Base-by-base conservation (phyloP, 441 rosid species). In the Geranium incanum region DNA sequence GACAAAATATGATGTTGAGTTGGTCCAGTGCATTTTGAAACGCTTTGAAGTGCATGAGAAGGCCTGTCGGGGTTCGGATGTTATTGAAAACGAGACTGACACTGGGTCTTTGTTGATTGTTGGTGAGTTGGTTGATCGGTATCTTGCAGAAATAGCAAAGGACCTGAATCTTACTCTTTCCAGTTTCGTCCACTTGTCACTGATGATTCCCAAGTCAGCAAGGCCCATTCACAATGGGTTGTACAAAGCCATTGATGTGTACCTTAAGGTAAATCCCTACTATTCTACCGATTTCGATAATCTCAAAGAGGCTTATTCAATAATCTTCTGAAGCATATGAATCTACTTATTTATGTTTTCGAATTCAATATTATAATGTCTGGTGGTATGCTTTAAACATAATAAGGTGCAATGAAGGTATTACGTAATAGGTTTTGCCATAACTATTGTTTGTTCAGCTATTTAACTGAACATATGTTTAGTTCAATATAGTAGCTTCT, bases 221-320 rank as follows among this genome's bases (percentile, higher is more conserved):
- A 86, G 98, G 71, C 90, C 88, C n/a, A 75, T 83, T 74, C 94
- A 94, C 67, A 97, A 94, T 68, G 88, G 86, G 55, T 78, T 94
- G n/a, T 94, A 94, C 86, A 88, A 84, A 76, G 97, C 98, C 78
- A 82, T 94, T 66, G 97, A 90, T 73, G 37, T 72, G 70, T 94
- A 83, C 87, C 84, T 94, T 70, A 89, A 87, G 95, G 98, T 92
- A 85, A 4, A 19, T 1, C 74, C 74, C 39, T 70, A 33, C 18
- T 6, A 64, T 15, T 48, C 19, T 16, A 23, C 36, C 5, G 5
- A 50, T 15, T 6, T n/a, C 6, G 43, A 36, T 5, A 4, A 36
- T 37, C 33, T 50, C 33, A 6, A 50, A 12, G 57, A 50, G 16
- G 13, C 15, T n/a, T 12, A 50, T 50, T 50, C 3, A 3, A 3